These are phyloP conservation scores for Dalbergia cultrata DNA, from an alignment of 306 rosid genomes.

Conservation along the genomic window DNA sequence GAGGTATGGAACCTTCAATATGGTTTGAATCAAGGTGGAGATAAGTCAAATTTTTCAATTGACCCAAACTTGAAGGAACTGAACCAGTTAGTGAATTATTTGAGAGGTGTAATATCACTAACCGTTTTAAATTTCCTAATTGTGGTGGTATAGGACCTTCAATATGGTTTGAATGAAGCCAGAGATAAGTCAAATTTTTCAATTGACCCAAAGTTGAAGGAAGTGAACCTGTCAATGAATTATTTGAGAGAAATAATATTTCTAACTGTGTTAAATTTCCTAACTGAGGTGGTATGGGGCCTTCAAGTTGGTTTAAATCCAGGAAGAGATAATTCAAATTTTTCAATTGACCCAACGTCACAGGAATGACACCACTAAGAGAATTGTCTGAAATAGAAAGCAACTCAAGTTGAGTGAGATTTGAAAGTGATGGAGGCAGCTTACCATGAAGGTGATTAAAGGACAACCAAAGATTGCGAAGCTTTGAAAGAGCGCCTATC, in stretches of 20 bases:
- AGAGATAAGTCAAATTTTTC: background rate
- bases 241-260: background rate
- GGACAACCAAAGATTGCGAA: too few species aligned
- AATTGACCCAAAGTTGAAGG: background rate
- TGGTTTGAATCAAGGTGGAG: background rate
- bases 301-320: background rate
- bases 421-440: too few species aligned
- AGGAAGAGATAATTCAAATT: background rate
- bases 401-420: too few species aligned
- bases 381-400: background rate
- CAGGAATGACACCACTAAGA: background rate
- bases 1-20: background rate
- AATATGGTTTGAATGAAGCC: background rate
- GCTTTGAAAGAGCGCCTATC: too few species aligned
- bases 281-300: background rate
- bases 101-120: too few species aligned
- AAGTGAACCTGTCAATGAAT: background rate
- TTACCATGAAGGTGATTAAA: too few species aligned
- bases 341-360: background rate
- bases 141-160: background rate
- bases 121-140: background rate
- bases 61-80: background rate
- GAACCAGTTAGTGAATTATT: background rate
- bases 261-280: background rate
- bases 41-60: background rate